These are phyloP conservation scores for Metschnikowia shivogae DNA, from an alignment of 805 yeast species.

Conservation along the genomic window DNA sequence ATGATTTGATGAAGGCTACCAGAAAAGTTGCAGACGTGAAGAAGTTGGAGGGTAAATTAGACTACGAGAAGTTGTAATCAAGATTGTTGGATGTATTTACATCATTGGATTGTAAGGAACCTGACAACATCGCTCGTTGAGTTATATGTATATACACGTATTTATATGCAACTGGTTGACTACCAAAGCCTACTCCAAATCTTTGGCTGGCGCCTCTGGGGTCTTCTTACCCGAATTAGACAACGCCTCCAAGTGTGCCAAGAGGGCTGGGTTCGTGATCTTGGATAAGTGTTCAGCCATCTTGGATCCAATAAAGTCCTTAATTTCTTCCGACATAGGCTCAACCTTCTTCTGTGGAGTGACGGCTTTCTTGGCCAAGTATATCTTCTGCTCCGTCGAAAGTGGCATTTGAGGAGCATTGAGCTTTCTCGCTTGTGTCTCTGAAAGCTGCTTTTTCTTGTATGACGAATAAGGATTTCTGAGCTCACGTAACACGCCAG, in stretches of 20 bases:
- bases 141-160: conserved; percentile 12
- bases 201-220: not conserved
- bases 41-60: conserved; percentile 94
- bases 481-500: conserved; percentile 58
- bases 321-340: conserved; percentile 48
- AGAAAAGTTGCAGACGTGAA: conserved; percentile 95
- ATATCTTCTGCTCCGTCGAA: conserved; percentile 57
- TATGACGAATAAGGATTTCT: conserved; percentile 76
- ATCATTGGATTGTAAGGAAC: not conserved
- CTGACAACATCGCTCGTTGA: not conserved
- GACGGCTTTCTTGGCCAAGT: conserved; percentile 48
- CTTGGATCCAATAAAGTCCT: conserved; percentile 50
- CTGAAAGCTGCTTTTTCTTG: conserved; percentile 51
- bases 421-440: conserved; percentile 56
- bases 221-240: conserved; percentile 15
- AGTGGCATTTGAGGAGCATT: conserved; percentile 76
- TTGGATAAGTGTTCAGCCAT: conserved; percentile 39
- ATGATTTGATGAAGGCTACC: conserved; percentile 96
- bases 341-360: conserved; percentile 33
- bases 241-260: conserved; percentile 38
- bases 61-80: conserved; percentile 80
- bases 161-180: conserved; percentile 5
- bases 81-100: not conserved
- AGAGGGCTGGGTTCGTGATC: conserved; percentile 33
- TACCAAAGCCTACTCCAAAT: not conserved